phyloP scores from a whole-genome alignment of 1,284 basidiomycete species.

The Trichosporon sp. region DNA sequence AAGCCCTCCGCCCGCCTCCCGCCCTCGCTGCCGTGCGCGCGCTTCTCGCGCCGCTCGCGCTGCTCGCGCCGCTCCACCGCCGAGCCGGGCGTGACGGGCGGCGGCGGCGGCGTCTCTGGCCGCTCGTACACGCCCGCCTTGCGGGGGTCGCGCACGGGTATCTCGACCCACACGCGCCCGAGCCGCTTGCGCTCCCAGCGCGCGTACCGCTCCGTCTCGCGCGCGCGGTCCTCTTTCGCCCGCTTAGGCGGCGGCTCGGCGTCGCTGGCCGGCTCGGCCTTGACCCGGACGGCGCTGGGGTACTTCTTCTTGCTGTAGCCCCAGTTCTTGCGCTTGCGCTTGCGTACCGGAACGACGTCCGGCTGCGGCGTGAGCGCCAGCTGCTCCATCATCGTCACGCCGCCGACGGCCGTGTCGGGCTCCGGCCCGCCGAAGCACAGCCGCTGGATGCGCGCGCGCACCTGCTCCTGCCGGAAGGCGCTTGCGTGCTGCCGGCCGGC shows the following conservation, averaged over 20 bases:
- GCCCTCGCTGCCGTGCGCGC: not conserved
- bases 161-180: conserved; percentile 2
- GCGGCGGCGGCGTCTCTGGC: not conserved
- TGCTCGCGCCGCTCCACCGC: not conserved
- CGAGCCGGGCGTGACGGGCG: not conserved
- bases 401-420: not conserved
- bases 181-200: not conserved
- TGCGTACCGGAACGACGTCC: not conserved
- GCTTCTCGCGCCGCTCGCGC: not conserved
- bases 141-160: not conserved
- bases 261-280: not conserved
- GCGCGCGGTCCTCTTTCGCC: not conserved
- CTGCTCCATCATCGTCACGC: not conserved
- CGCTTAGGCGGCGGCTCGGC: not conserved
- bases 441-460: not conserved
- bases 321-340: conserved; percentile 21
- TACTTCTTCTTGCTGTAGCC: not conserved
- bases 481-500: not conserved
- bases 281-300: not conserved
- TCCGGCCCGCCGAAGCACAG: not conserved
- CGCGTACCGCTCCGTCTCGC: not conserved
- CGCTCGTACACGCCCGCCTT: not conserved
- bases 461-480: not conserved
- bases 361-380: not conserved
- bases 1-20: not conserved